These are phyloP conservation scores for Selaginella moellendorffii DNA, from an alignment of 75 land plant species.

Conservation along the genomic window DNA sequence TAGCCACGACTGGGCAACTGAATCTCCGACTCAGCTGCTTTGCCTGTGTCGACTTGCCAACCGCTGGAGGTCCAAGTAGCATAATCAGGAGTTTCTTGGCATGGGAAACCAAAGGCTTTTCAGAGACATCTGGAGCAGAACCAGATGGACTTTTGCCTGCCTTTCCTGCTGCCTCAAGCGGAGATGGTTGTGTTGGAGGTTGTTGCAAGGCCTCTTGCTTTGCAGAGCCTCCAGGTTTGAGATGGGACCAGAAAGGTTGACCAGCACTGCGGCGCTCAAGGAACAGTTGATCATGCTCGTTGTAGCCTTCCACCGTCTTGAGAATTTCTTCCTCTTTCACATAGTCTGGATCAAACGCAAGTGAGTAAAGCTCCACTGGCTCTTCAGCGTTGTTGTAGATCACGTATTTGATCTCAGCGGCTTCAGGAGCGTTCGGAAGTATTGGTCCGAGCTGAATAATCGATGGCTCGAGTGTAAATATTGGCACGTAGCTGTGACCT, in stretches of 20 bases:
- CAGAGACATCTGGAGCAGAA: not conserved
- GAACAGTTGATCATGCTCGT: conserved; percentile 16
- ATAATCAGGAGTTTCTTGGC: conserved; percentile 13
- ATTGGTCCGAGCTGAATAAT: conserved; percentile 18
- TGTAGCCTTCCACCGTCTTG: conserved; percentile 6
- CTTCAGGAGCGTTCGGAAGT: conserved; percentile 12
- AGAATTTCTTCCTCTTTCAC: conserved; percentile 20
- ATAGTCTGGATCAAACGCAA: conserved; percentile 25
- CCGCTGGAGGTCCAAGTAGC: conserved; percentile 21
- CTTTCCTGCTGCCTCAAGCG: no score
- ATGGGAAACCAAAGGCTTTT: not conserved
- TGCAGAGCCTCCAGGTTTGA: not conserved
- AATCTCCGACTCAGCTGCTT: conserved; percentile 13
- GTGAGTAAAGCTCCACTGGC: conserved; percentile 22
- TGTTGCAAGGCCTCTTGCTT: not conserved
- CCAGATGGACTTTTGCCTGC: not conserved
- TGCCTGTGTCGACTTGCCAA: conserved; percentile 27
- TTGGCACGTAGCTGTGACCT: conserved; percentile 17
- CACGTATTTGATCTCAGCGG: conserved; percentile 6
- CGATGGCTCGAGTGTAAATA: conserved; percentile 15
- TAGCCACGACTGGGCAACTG: conserved; percentile 16
- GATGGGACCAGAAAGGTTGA: conserved; percentile 22
- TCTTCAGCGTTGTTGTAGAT: conserved; percentile 16
- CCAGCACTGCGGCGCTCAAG: conserved; percentile 19
- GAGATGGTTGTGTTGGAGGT: no score